Evolutionary conservation across 352 stramenopile species (phyloP).

Genomic region (Blastocystis sp.): DNA sequence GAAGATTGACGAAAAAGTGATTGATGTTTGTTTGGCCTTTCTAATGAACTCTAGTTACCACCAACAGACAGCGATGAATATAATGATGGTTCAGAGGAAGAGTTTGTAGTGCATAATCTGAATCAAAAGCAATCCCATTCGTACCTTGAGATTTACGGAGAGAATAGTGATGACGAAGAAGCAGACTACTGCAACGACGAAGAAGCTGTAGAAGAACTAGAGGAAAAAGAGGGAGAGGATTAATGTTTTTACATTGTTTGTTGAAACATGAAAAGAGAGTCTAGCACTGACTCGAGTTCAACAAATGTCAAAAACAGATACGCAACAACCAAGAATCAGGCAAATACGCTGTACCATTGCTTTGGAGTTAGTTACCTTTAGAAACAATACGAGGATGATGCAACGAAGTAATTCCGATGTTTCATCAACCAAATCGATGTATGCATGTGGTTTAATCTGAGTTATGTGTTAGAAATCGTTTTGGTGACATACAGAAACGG

Average conservation of each 20-base stretch:
- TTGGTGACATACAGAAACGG: background rate
- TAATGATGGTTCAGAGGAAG: conserved; percentile 70
- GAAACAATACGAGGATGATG: background rate
- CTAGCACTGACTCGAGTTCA: background rate
- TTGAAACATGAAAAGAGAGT: background rate
- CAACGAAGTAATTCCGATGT: background rate
- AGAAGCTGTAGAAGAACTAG: conserved; percentile 60
- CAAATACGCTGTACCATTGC: background rate
- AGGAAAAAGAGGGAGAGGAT: conserved; percentile 65
- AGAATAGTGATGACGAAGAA: conserved; percentile 70
- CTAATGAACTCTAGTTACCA: background rate
- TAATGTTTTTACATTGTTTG: background rate
- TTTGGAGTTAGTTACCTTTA: background rate
- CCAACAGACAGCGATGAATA: conserved; percentile 63
- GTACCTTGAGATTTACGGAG: conserved; percentile 71
- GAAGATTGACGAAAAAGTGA: background rate
- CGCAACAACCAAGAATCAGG: background rate
- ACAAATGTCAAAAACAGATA: background rate
- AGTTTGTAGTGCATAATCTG: conserved; percentile 71
- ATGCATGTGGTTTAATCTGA: background rate
- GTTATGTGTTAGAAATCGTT: background rate
- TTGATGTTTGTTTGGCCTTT: background rate
- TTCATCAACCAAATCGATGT: background rate
- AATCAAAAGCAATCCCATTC: conserved; percentile 69
- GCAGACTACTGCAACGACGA: conserved; percentile 27